Base-by-base conservation (phyloP, 768 basidiomycete species). In the Crucibulum laeve region DNA sequence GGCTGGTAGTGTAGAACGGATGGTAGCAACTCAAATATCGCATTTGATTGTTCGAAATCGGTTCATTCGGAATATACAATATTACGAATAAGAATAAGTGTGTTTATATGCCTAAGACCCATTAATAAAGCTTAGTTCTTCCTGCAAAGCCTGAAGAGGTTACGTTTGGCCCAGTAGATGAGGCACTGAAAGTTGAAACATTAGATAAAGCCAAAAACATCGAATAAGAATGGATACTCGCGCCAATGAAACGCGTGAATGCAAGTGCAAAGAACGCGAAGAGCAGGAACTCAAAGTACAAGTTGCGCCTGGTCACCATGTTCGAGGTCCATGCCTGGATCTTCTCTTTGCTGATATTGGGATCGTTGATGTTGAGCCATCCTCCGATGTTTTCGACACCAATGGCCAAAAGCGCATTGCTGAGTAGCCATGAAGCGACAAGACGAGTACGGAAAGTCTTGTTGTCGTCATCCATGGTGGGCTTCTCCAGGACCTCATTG, bases 391-490 rank as follows among this genome's bases (percentile, higher is more conserved):
- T 89, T 61, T 86, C 80, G 42, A 91, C 85, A 25, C 83, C 77
- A 44, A 91, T 71, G 3, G 85, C 81, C 15, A 91, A 64, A 4
- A 54, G 67, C 25, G 86, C 87, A 54, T 91, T 91, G 10, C 65
- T 53, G 33, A 74, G 64, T 79, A 91, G 84, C 91, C 91, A 91
- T 42, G 76, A 69, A 8, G 83, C 79, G 34, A 92, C 89, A 21
- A 93, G 73, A 40, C 91, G 83, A 2, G 91, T 93, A 44, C 91
- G 80, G 84, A 94, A 94, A 11, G 91, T 93, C 68, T 82, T 87
- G 70, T 93, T 93, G 63, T 84, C 73, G 56, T 93, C 91, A 58
- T 93, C 91, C 74, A 84, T 71, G 1, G 80, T 91, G 4, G 90
- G 91, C 59, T 85, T 87, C 63, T 91, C 87, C 3, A 72, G 41